These are phyloP conservation scores for Zoysia matrella DNA, from an alignment of 202 grass and related monocot genomes.

Conservation along the genomic window DNA sequence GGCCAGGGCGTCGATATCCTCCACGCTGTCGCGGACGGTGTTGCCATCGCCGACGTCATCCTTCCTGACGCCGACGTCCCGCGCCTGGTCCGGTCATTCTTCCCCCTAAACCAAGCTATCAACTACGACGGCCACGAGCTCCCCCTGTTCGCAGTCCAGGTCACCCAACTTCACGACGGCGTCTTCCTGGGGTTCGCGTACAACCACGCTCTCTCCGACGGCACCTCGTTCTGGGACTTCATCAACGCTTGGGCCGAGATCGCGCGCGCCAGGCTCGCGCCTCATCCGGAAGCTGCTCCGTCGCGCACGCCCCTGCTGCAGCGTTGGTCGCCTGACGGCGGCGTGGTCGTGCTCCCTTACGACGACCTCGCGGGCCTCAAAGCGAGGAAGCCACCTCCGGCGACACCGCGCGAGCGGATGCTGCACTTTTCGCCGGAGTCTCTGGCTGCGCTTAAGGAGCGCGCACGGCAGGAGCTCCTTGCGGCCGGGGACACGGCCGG, in stretches of 20 bases:
- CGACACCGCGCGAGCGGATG: slow-evolving; percentile 52
- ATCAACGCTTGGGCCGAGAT: slow-evolving; percentile 67
- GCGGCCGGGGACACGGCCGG: slow-evolving; percentile 39
- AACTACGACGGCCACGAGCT: slow-evolving; percentile 56
- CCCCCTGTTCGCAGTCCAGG: slow-evolving; percentile 61
- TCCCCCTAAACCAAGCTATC: slow-evolving; percentile 47
- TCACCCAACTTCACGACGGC: slow-evolving; percentile 70
- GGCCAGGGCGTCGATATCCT: slow-evolving; percentile 57
- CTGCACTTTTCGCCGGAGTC: slow-evolving; percentile 61
- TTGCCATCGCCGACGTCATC: slow-evolving; percentile 54
- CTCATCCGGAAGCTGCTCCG: no score
- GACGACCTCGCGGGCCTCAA: neutral
- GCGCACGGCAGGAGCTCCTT: slow-evolving; percentile 45
- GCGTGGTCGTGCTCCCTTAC: slow-evolving; percentile 54
- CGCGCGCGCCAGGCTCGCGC: slow-evolving; percentile 3
- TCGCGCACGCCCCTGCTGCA: slow-evolving; percentile 23
- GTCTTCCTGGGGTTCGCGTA: slow-evolving; percentile 64
- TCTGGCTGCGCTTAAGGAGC: slow-evolving; percentile 58
- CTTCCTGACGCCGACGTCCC: slow-evolving; percentile 54
- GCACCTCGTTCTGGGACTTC: slow-evolving; percentile 71
- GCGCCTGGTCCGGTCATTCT: slow-evolving; percentile 41
- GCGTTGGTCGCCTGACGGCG: slow-evolving; percentile 54
- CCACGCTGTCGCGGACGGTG: slow-evolving; percentile 48
- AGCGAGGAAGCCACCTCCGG: no score
- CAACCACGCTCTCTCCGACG: slow-evolving; percentile 77